Evolutionary conservation across 148 eudicot species (phyloP), one percentile per base, ranked within the genome.

Genomic region (Rhododendron henanense): DNA sequence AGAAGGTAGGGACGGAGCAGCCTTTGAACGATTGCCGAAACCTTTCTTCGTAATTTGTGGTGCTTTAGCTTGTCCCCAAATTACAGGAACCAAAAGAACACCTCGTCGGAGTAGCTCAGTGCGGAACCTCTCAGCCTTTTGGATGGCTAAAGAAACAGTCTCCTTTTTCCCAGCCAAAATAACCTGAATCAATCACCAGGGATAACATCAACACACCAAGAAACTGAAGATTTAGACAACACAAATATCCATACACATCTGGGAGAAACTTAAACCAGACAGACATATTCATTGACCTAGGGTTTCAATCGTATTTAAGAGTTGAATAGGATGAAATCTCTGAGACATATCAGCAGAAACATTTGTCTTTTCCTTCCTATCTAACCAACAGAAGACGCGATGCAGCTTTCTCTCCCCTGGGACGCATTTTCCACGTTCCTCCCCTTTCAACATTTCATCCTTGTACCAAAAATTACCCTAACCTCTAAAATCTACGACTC

Each of bases 141-240:
- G 89, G 88, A 97, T 90, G 57, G 98, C 96, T 82, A 84, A 80
- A 87, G 98, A 88, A 84, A 97, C 96, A 37, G 89, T 92, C 83
- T 97, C 98, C 87, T 91, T 97, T 82, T 93, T 91, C 31, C 99
- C 99, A 89, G 99, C 98, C 90, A 97, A 90, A 91, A 97, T 95
- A 79, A 97, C 97, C 99, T 97, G 88, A 84, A 50, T 41, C 81
- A 59, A 85, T 16, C 61, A 84, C 31, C 25, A 76, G 76, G 78
- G 47, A 55, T 11, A 84, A 79, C 15, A 37, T 75, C 55, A 45
- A 23, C 61, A 69, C 45, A 83, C 4, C 28, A 21, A 73, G 61
- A 25, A 39, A 73, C 57, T 57, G 47, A 85, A 81, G 41, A 67
- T 77, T 71, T 10, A 83, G 78, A 69, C 47, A 74, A 73, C 10